Conservation (phyloP, 1,139 yeast genomes). For the Kurtzmaniella quercitrusa region DNA sequence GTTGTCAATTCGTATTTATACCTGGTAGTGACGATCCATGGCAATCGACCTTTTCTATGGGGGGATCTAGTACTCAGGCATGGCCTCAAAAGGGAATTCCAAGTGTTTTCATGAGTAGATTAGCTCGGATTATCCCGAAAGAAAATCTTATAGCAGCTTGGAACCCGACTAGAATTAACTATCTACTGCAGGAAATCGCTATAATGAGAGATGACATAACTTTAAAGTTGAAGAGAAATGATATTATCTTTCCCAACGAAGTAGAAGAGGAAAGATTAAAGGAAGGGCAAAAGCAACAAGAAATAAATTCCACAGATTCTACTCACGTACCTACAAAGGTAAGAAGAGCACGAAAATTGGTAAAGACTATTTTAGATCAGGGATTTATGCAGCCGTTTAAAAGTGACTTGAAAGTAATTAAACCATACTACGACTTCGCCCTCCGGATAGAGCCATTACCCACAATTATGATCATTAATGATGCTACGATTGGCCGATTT, state of each 20-base stretch:
- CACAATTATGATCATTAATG: constrained; percentile 58
- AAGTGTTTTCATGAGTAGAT: constrained; percentile 58
- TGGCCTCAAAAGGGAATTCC: constrained; percentile 79
- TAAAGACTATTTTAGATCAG: constrained; percentile 80
- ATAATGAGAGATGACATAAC: constrained; percentile 70
- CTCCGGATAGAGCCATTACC: constrained; percentile 80
- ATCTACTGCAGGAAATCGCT: constrained; percentile 79
- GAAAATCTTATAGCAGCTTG: constrained; percentile 50
- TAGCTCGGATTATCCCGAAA: constrained; percentile 59
- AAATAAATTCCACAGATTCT: constrained; percentile 5
- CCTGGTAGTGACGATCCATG: constrained; percentile 96
- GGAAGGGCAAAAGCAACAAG: constrained; percentile 14
- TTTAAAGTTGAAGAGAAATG: constrained; percentile 65
- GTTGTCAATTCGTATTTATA: constrained; percentile 55
- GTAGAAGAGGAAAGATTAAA: constrained; percentile 24
- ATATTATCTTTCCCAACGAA: constrained; percentile 50
- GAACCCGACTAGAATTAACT: constrained; percentile 79
- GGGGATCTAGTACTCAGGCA: constrained; percentile 51
- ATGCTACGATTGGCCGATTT: constrained; percentile 65
- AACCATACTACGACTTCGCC: constrained; percentile 66
- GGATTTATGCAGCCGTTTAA: constrained; percentile 83
- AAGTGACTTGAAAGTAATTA: constrained; percentile 53
- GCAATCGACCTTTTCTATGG: constrained; percentile 70
- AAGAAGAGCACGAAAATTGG: constrained; percentile 68
- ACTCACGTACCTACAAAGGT: constrained; percentile 32